Conservation (phyloP, 2,329 filamentous ascomycete species). For the Claviceps pazoutovae region DNA sequence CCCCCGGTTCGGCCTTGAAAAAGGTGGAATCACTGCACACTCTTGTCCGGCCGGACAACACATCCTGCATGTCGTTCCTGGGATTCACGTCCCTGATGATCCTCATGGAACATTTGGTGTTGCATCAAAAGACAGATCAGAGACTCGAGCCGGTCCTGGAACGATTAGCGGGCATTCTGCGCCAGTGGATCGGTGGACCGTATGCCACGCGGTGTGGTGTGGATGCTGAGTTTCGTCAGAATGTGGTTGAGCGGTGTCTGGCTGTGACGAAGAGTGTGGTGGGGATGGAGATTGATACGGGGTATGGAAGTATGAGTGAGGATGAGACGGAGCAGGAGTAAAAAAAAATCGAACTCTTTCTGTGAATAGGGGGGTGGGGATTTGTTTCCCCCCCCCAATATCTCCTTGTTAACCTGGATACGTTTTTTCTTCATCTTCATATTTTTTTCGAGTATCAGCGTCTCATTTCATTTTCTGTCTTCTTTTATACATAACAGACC, state of each 20-base stretch:
- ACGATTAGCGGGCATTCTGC: constrained; percentile 39
- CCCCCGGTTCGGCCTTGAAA: constrained; percentile 20
- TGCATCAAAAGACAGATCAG: constrained; percentile 32
- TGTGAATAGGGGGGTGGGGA: too few relatives aligned
- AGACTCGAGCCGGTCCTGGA: constrained; percentile 37
- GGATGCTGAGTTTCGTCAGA: constrained; percentile 34
- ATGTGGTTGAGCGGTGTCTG: constrained; percentile 42
- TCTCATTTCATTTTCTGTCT: neutral
- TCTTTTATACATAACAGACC: too few relatives aligned
- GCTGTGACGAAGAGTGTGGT: constrained; percentile 40
- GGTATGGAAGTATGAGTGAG: constrained; percentile 45
- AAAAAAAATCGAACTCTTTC: neutral
- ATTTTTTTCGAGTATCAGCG: neutral
- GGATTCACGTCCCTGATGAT: constrained; percentile 46
- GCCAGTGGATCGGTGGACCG: constrained; percentile 45
- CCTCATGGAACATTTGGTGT: constrained; percentile 39
- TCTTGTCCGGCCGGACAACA: constrained; percentile 29
- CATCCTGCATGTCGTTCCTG: constrained; percentile 37
- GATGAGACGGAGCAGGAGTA: constrained; percentile 20
- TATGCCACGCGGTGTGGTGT: constrained; percentile 38
- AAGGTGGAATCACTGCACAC: constrained; percentile 35
- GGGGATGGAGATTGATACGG: constrained; percentile 46
- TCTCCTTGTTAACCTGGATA: neutral
- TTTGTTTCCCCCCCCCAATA: neutral
- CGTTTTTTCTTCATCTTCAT: neutral